A percentile compares a stretch with the other conserved stretches of the same genome.
Evolutionary conservation across 2,329 filamentous ascomycete species (phyloP).

Genomic region (Ceratocystiopsis brevicomis): DNA sequence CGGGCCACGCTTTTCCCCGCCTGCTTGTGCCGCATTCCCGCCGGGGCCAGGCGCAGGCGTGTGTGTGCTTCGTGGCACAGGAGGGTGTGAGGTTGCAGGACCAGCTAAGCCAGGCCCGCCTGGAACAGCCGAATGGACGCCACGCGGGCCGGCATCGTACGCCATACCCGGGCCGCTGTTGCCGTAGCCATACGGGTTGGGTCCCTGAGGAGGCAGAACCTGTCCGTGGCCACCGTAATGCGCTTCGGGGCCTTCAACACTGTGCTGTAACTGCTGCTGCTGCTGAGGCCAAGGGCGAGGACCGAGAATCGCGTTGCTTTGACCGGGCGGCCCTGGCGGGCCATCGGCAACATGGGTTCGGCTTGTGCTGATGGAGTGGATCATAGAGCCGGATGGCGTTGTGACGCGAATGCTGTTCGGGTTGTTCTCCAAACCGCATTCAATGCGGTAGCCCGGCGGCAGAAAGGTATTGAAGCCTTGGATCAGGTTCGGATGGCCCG

Average conservation of each 20-base stretch:
- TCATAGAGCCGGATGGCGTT: conserved; percentile 92
- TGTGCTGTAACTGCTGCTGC: conserved; percentile 41
- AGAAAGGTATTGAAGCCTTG: conserved; percentile 98
- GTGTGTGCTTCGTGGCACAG: conserved; percentile 32
- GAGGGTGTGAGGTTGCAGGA: conserved; percentile 19
- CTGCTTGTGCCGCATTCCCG: conserved; percentile 41
- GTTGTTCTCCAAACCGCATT: conserved; percentile 84
- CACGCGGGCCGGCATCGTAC: no score
- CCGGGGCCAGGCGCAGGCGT: conserved; percentile 34
- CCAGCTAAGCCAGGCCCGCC: conserved; percentile 1
- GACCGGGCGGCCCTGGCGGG: conserved; percentile 17
- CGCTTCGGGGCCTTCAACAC: conserved; percentile 42
- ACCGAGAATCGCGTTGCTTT: conserved; percentile 26
- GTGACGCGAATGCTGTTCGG: conserved; percentile 93
- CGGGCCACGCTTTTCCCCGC: conserved; percentile 71
- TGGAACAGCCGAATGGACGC: no score
- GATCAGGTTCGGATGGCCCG: conserved; percentile 84
- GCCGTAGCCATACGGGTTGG: conserved; percentile 13
- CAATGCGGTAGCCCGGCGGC: conserved; percentile 86
- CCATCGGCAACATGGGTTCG: conserved; percentile 28
- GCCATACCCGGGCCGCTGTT: neutral
- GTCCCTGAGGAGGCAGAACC: conserved; percentile 22
- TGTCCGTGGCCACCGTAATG: conserved; percentile 40
- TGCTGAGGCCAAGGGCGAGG: conserved; percentile 14
- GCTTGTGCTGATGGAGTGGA: conserved; percentile 56